Evolutionary conservation across 2,329 filamentous ascomycete species (phyloP).

Genomic region (Aciculosporium take): DNA sequence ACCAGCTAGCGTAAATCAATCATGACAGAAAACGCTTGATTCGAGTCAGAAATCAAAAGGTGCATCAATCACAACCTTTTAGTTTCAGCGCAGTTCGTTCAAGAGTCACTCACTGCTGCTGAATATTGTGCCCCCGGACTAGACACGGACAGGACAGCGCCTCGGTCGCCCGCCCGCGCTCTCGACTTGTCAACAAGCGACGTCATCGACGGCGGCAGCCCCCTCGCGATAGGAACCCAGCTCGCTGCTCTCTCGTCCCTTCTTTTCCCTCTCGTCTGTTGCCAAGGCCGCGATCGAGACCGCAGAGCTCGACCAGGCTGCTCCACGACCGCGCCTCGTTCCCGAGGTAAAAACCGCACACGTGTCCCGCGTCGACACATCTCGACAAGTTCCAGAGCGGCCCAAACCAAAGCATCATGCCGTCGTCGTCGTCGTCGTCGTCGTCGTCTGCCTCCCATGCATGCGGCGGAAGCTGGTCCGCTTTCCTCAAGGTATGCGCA

Average conservation of each 20-base stretch:
- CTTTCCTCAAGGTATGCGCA: constrained; percentile 41
- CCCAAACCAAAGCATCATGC: constrained; percentile 13
- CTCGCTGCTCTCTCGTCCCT: neutral
- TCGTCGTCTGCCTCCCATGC: constrained; percentile 21
- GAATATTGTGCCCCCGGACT: neutral
- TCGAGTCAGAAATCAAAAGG: too few relatives aligned
- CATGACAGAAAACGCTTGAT: too few relatives aligned
- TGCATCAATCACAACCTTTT: too few relatives aligned
- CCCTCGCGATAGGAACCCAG: neutral
- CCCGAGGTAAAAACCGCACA: too few relatives aligned
- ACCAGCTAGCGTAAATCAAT: too few relatives aligned
- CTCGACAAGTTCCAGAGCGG: neutral
- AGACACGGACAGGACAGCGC: too few relatives aligned
- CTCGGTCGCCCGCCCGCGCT: neutral
- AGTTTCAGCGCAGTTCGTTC: too few relatives aligned
- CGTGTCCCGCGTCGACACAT: too few relatives aligned
- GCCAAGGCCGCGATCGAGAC: neutral
- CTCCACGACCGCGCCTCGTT: too few relatives aligned
- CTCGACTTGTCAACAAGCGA: neutral
- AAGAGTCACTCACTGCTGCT: too few relatives aligned
- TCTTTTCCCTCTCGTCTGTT: neutral
- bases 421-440: constrained; percentile 18
- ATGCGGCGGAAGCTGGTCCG: constrained; percentile 33
- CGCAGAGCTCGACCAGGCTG: neutral
- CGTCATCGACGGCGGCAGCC: neutral